Base-by-base conservation (phyloP, 2,329 filamentous ascomycete genomes). In the Pestalotiopsis sp. region DNA sequence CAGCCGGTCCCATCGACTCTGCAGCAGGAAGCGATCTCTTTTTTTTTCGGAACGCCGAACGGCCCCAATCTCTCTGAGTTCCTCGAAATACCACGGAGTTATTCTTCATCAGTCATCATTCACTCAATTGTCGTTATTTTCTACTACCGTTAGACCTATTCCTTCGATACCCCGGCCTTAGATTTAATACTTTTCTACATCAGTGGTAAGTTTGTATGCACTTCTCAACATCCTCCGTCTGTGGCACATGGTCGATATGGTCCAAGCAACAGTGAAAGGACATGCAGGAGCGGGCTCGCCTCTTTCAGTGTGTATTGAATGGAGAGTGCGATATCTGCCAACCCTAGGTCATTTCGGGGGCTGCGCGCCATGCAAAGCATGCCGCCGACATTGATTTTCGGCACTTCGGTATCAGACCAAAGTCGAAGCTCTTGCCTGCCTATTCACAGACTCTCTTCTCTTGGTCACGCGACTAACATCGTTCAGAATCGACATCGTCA, bases 161-260 rank as follows among this genome's bases (percentile, higher is more conserved):
- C 70, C 24, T 71, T 72, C 75, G 75, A 78, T 78, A 78, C 75
- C 76, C 75, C 70, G 71, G 73, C 70, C 71, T 76, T 78, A 78
- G 76, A 78, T 70, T 66, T 75, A 72, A 73, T 76, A 73, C 68
- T 75, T 68, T 63, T 61, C 66, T 70, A 52, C 70, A 68, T 44
- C 61, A 68, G 62, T 70, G 75, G 76, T 78, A 61, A 77, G 76
- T 76, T 69, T 69, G 65, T 35, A 35, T 66, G 58, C 44, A 56
- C 48, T 22, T 66, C 56, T 66, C 26, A 58, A 24, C 10, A 58
- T 13, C 56, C 56, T 35, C 20, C 3, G 7, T 35, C 26, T 58
- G 3, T 58, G 13, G 44, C 17, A 6, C 17, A 52, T 22, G 22
- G 56, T 58, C 26, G 5, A 26, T 7, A 13, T 11, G 24, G 10